Evolutionary conservation across 257 asterid genomes (phyloP).

Genomic region (Mitragyna speciosa): DNA sequence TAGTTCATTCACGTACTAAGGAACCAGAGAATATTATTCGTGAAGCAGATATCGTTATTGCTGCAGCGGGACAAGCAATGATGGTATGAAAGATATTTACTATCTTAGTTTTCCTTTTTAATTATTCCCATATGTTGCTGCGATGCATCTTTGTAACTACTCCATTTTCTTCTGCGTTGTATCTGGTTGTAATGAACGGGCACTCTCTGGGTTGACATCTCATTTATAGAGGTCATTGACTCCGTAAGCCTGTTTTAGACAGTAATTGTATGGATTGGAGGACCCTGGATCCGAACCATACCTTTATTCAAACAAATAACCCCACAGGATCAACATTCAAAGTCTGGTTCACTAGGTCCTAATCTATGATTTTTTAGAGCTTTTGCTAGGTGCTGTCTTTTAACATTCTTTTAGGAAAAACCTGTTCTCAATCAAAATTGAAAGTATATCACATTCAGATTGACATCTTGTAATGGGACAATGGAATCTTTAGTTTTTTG

Average conservation of each 20-base stretch:
- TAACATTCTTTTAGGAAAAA: neutral
- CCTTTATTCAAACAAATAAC: neutral
- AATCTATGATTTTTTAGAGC: neutral
- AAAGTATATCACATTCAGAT: neutral
- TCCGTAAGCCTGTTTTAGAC: neutral
- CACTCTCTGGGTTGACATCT: neutral
- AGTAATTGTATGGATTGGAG: neutral
- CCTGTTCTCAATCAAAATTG: neutral
- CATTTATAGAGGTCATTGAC: neutral
- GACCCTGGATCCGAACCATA: neutral
- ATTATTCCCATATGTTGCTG: neutral
- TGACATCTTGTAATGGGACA: neutral
- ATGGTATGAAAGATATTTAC: constrained; percentile 47
- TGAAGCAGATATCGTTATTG: constrained; percentile 83
- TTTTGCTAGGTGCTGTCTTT: neutral
- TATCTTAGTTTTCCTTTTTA: neutral
- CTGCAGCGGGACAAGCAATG: constrained; percentile 94
- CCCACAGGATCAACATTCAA: neutral
- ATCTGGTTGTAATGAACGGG: neutral
- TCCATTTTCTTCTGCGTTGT: neutral
- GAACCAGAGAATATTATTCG: constrained; percentile 78
- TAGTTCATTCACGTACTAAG: constrained; percentile 81
- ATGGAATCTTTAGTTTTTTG: neutral
- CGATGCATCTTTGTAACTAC: neutral
- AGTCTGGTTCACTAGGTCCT: neutral